Evolutionary conservation across 495 filamentous ascomycete species (phyloP).

Genomic region (Emericellopsis terricola): DNA sequence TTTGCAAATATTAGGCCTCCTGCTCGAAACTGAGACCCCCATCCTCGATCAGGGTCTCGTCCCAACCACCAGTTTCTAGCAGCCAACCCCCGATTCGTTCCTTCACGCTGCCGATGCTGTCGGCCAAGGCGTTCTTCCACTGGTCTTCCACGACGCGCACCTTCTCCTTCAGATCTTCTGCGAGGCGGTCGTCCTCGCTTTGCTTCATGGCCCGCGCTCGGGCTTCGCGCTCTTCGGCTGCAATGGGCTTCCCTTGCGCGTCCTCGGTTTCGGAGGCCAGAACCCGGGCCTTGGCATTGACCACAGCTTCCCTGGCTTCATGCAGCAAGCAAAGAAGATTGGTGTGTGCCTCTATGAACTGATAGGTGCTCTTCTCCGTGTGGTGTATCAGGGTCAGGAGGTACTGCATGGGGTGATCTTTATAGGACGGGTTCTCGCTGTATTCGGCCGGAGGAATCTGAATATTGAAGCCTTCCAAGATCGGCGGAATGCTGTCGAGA

Average conservation of each 20-base stretch:
- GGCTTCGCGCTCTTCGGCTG: slow-evolving; percentile 18
- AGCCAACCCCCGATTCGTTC: slow-evolving; percentile 46
- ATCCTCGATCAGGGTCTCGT: slow-evolving; percentile 36
- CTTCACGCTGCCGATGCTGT: slow-evolving; percentile 28
- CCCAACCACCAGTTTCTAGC: slow-evolving; percentile 53
- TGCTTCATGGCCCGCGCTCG: slow-evolving; percentile 37
- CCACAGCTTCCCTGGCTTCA: slow-evolving; percentile 71
- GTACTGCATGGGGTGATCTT: slow-evolving; percentile 68
- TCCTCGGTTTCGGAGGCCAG: slow-evolving; percentile 38
- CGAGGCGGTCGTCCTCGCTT: slow-evolving; percentile 50
- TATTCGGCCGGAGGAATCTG: slow-evolving; percentile 64
- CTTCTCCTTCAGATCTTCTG: slow-evolving; percentile 81
- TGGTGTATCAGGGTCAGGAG: slow-evolving; percentile 67
- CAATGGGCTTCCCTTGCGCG: slow-evolving; percentile 29
- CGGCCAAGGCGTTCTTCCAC: slow-evolving; percentile 41
- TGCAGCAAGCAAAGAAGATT: slow-evolving; percentile 88
- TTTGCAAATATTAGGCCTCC: too few relatives aligned
- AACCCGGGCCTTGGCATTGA: slow-evolving; percentile 37
- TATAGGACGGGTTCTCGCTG: slow-evolving; percentile 70
- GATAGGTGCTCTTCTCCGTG: slow-evolving; percentile 79
- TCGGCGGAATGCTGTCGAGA: slow-evolving; percentile 50
- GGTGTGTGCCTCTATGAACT: slow-evolving; percentile 89
- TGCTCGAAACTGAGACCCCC: too few relatives aligned
- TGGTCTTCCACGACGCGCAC: slow-evolving; percentile 78
- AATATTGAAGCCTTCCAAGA: slow-evolving; percentile 29